A percentile compares a stretch with the other conserved stretches of the same genome.
Evolutionary conservation across 495 filamentous ascomycete species (phyloP).

Genomic region (Entonaema liquescens): DNA sequence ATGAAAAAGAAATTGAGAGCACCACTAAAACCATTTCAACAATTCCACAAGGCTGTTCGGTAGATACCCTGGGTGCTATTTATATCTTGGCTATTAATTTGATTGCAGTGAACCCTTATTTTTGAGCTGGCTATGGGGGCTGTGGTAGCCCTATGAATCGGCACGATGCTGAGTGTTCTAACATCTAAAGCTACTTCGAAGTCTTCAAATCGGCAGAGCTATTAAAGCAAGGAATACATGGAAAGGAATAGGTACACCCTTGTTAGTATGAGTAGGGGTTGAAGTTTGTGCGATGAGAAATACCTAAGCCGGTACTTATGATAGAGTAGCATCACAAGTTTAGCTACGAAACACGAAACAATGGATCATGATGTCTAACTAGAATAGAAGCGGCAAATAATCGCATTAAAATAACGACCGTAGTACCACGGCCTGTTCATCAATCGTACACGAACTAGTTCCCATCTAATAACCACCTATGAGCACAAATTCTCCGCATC

Average conservation of each 20-base stretch:
- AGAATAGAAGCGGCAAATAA: not conserved
- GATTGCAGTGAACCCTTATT: not conserved
- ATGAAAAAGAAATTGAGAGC: not conserved
- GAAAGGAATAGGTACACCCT: too few species aligned
- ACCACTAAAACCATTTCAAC: not conserved
- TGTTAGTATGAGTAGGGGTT: too few species aligned
- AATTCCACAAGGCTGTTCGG: not conserved
- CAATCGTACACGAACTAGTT: too few species aligned
- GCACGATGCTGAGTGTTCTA: not conserved
- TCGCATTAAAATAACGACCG: slow-evolving; percentile 5
- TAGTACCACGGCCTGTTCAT: too few species aligned
- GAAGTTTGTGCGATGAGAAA: too few species aligned
- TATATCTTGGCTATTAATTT: not conserved
- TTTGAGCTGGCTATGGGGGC: not conserved
- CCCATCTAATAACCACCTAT: slow-evolving; percentile 8
- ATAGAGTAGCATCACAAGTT: not conserved
- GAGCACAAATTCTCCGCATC: slow-evolving; percentile 27
- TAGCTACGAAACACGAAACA: not conserved
- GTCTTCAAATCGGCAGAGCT: too few species aligned
- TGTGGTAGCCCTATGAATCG: not conserved
- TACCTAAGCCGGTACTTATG: not conserved
- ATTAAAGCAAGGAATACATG: too few species aligned
- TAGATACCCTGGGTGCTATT: not conserved
- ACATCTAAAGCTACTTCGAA: too few species aligned
- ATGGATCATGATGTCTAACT: not conserved